Percentiles rank a stretch among this genome's conserved stretches.
phyloP scores from a whole-genome alignment of 306 rosid genomes.

The Canavalia ensiformis region DNA sequence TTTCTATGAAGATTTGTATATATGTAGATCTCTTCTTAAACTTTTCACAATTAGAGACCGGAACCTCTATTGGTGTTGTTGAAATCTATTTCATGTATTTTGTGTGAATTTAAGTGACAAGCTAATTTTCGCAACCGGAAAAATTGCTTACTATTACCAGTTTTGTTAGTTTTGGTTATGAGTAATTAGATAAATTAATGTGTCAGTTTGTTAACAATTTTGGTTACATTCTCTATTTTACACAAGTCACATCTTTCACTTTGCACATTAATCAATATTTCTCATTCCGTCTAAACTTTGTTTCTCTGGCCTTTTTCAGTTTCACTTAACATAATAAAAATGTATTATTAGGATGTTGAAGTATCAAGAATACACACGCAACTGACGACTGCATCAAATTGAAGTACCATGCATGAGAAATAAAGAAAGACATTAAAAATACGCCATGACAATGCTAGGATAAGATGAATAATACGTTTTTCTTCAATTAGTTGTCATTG shows the following conservation, averaged over 20 bases:
- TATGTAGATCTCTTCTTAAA: neutral
- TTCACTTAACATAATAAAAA: neutral
- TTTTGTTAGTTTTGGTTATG: neutral
- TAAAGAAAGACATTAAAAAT: too few relatives aligned
- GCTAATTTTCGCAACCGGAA: neutral
- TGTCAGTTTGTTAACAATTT: neutral
- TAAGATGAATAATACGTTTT: neutral
- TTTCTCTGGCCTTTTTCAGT: neutral
- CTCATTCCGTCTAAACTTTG: neutral
- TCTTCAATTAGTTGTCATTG: neutral
- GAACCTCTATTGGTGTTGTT: neutral
- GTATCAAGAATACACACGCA: neutral
- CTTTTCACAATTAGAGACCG: neutral
- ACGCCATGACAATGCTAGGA: neutral
- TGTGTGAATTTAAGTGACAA: neutral
- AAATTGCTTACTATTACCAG: neutral
- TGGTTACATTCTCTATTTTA: neutral
- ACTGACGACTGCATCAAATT: neutral
- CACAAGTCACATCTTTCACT: neutral
- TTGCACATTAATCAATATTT: neutral
- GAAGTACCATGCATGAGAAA: neutral
- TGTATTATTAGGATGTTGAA: neutral
- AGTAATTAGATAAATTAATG: neutral
- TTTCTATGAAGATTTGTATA: neutral
- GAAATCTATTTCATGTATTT: neutral